Evolutionary conservation across 139 green algal species (phyloP).

Genomic region (Coelastrella sp.): DNA sequence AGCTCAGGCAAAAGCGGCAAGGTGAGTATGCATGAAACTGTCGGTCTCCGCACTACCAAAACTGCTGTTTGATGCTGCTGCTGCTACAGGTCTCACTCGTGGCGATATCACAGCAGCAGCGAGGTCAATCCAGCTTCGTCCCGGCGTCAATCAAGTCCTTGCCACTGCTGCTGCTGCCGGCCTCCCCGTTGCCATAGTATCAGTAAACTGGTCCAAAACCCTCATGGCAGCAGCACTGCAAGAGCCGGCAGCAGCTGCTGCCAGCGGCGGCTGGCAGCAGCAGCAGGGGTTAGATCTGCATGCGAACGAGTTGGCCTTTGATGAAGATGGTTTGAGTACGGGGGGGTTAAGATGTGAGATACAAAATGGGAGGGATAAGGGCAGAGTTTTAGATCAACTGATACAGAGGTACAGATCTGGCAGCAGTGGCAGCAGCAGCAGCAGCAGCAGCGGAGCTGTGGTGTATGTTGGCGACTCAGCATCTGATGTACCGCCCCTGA

Average conservation of each 20-base stretch:
- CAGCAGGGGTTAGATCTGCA: slow-evolving; percentile 44
- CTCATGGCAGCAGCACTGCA: slow-evolving; percentile 71
- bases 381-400: slow-evolving; percentile 56
- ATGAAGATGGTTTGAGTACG: slow-evolving; percentile 54
- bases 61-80: neutral
- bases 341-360: slow-evolving; percentile 58
- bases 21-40: neutral
- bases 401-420: slow-evolving; percentile 15
- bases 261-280: slow-evolving; percentile 23
- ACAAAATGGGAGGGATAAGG: slow-evolving; percentile 77
- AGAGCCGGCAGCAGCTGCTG: slow-evolving; percentile 46
- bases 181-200: slow-evolving; percentile 73
- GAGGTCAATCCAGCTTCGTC: slow-evolving; percentile 56
- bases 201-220: slow-evolving; percentile 83
- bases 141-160: slow-evolving; percentile 63
- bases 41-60: too few species aligned
- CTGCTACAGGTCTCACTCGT: neutral
- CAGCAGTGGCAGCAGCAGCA: slow-evolving; percentile 9
- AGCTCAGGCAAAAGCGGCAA: too few species aligned
- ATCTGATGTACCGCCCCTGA: slow-evolving; percentile 64
- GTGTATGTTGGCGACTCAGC: slow-evolving; percentile 74
- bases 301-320: slow-evolving; percentile 73
- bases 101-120: slow-evolving; percentile 52
- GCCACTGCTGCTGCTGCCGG: slow-evolving; percentile 49
- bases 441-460: slow-evolving; percentile 12